Evolutionary conservation across 73 alveolate genomes (phyloP).

Genomic region (Paramecium tetraurelia): DNA sequence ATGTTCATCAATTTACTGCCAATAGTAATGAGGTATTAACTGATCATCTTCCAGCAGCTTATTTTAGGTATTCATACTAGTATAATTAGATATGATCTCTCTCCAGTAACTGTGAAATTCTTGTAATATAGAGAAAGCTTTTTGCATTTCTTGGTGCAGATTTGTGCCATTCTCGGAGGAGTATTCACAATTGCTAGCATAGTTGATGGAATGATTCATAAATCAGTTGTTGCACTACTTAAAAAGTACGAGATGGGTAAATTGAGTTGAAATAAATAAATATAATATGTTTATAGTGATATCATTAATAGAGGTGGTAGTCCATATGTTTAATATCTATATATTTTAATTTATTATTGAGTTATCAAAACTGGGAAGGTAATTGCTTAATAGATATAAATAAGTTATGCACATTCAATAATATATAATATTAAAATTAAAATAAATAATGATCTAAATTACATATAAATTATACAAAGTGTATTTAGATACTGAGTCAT

Average conservation of each 20-base stretch:
- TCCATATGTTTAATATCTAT: no score
- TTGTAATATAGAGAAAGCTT: conserved; percentile 82
- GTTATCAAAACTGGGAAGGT: no score
- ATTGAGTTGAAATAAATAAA: conserved; percentile 60
- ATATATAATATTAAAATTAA: no score
- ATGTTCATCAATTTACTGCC: conserved; percentile 86
- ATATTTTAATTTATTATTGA: no score
- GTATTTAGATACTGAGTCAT: no score
- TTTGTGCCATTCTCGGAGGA: conserved; percentile 99
- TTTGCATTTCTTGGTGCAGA: conserved; percentile 81
- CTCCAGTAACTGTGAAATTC: conserved; percentile 95
- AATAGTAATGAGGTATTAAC: conserved; percentile 71
- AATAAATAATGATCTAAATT: no score
- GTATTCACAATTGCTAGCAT: conserved; percentile 97
- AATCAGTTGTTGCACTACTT: conserved; percentile 67
- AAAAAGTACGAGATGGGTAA: conserved; percentile 75
- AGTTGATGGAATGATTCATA: conserved; percentile 79
- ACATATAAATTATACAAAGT: no score
- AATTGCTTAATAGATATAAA: no score
- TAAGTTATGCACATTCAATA: no score
- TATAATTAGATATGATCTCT: conserved; percentile 83
- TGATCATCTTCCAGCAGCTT: conserved; percentile 77
- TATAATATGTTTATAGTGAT: neutral
- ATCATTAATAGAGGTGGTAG: no score
- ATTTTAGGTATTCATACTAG: conserved; percentile 58